phyloP scores from a whole-genome alignment of 1,284 basidiomycete genomes.

The Bothia castanella region DNA sequence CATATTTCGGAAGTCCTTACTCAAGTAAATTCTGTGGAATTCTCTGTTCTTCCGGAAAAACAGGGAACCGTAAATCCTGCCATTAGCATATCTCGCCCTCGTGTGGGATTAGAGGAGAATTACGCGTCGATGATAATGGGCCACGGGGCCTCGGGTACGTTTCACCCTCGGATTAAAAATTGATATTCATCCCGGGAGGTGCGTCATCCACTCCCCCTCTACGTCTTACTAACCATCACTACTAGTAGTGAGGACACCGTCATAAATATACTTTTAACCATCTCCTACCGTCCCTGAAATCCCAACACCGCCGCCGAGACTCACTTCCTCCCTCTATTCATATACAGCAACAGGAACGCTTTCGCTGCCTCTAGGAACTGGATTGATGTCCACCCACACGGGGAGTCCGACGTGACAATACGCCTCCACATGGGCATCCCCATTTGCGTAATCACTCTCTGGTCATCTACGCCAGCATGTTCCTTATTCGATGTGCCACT shows the following conservation, averaged over 20 bases:
- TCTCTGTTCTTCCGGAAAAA: conserved; percentile 62
- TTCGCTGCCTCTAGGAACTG: conserved; percentile 16
- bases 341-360: conserved; percentile 19
- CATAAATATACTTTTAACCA: conserved; percentile 58
- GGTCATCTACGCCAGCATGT: conserved; percentile 6
- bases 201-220: conserved; percentile 9
- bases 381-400: conserved; percentile 10
- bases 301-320: conserved; percentile 23
- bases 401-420: conserved; percentile 10
- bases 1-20: conserved; percentile 60
- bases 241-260: conserved; percentile 64
- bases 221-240: conserved; percentile 14
- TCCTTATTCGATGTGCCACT: conserved; percentile 12
- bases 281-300: conserved; percentile 51
- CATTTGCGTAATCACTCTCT: conserved; percentile 1
- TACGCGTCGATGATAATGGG: conserved; percentile 35
- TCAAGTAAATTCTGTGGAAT: conserved; percentile 70
- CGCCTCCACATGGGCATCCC: conserved; percentile 7
- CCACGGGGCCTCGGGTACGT: conserved; percentile 57
- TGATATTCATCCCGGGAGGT: conserved; percentile 32
- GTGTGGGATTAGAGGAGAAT: conserved; percentile 57
- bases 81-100: conserved; percentile 65
- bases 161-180: conserved; percentile 25
- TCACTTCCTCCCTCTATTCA: conserved; percentile 17
- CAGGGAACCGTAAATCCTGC: conserved; percentile 75